Base-by-base conservation (phyloP, 2,329 filamentous ascomycete genomes). In the Phialophora macrospora region DNA sequence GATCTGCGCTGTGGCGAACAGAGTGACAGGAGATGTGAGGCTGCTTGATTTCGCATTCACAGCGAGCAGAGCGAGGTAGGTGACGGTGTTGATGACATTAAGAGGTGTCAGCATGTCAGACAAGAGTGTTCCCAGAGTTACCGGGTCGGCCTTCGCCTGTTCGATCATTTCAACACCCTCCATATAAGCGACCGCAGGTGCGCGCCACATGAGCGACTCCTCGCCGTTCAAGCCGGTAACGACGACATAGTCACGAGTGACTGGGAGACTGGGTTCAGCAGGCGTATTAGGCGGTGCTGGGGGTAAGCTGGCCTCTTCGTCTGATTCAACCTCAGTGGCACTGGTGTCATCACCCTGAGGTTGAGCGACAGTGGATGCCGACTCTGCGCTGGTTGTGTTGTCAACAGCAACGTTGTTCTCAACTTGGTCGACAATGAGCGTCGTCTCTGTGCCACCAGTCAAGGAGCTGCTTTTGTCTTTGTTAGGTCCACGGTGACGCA, bases 1-100 rank as follows among this genome's bases (percentile, higher is more conserved):
- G 17, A 63, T 14, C 55, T 69, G 67, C 12, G 49, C 55, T 8
- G 52, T 20, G 14, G 60, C 57, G 62, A 67, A 69, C 44, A 67
- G 56, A 8, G 28, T 34, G 52, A 5, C 17, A 14, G 28, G 26
- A 28, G 28, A 20, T 1, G 12, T 55, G 52, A 52, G 48, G 11
- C n/a, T 26, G 22, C 26, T 28, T 22, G 22, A 12, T 22, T 52
- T 52, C 22, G 26, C 22, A 22, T 67, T 65, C n/a, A 32, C 28
- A 11, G 41, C 28, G 14, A 69, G 44, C 11, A 49, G 32, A 24
- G 26, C 41, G n/a, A 67, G 26, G 46, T 65, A 67, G 7, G 17
- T 30, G 41, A 28, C 26, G 32, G 51, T 51, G 32, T 38, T 60
- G 58, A 60, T 48, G 44, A 54, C 30, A 34, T 62, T 61, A 12